Evolutionary conservation across 768 basidiomycete species (phyloP), one percentile per base, ranked within the genome.

Genomic region (Termitomyces sp.): DNA sequence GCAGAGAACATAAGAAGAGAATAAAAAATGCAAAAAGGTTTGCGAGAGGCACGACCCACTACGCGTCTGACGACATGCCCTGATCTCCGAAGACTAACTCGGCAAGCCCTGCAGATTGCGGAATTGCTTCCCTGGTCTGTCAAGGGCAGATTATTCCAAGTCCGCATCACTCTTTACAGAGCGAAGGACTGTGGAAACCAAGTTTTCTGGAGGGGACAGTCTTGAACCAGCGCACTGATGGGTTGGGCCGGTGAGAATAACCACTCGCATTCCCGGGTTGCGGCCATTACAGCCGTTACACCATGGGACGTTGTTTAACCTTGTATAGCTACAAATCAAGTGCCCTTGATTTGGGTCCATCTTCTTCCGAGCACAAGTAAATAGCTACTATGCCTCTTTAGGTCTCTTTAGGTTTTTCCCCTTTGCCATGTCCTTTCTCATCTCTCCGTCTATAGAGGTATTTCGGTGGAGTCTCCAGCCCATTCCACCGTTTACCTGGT

Each of bases 181-280:
- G 74, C 79, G 84, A 81, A 77, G 79, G 75, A 81, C 81, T 83
- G 84, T 83, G 86, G 84, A 81, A 76, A 88, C 90, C 89, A 91
- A 92, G 88, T 91, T 92, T 91, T 92, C 91, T 85, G 88, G 89
- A 91, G 91, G 89, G 88, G 88, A 86, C 86, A 83, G 89, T 82
- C 88, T 92, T 88, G 91, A 92, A 91, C 88, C 86, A 89, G 91
- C 90, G 91, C 91, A 85, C 91, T 82, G 73, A 77, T 80, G 83
- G 76, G 74, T 67, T 73, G 48, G 65, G 73, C 83, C 88, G 85
- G 83, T 89, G 77, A 76, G 63, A 74, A 74, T 75, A 81, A 83
- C 81, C 83, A 81, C 77, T 77, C 86, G 78, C 89, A 92, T 91
- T 86, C 91, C 91, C 85, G 79, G 80, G 68, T 88, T 79, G 76